These are phyloP conservation scores for Aurinia saxatilis DNA, from an alignment of 345 rosid genomes.

Conservation along the genomic window DNA sequence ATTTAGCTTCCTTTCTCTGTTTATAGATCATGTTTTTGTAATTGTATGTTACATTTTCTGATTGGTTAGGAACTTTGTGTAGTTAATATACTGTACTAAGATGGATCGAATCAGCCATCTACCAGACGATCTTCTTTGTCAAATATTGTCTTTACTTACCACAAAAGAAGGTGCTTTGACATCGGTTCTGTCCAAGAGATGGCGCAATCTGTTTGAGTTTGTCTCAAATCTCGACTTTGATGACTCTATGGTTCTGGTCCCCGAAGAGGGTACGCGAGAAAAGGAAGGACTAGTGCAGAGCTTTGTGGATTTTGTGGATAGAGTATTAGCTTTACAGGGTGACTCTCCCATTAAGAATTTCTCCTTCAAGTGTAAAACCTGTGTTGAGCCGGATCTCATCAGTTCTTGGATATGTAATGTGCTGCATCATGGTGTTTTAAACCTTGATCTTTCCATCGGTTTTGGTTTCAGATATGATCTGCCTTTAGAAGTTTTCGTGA, in stretches of 20 bases:
- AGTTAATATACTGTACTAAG: no score
- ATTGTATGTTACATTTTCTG: no score
- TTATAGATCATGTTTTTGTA: no score
- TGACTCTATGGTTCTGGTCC: not conserved
- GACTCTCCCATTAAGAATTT: not conserved
- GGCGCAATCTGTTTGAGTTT: not conserved
- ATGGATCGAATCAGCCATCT: not conserved
- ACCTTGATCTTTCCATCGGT: not conserved
- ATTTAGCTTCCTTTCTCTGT: no score
- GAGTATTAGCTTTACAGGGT: not conserved
- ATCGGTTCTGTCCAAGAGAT: not conserved
- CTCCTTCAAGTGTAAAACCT: not conserved
- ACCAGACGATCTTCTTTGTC: not conserved
- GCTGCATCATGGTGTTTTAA: not conserved
- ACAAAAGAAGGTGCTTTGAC: not conserved
- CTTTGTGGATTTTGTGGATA: not conserved
- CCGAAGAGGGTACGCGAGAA: not conserved
- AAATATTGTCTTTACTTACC: not conserved
- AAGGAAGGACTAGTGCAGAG: not conserved
- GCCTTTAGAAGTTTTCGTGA: not conserved
- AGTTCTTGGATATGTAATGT: not conserved
- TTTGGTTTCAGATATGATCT: not conserved
- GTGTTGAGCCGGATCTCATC: not conserved
- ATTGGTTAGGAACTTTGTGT: no score
- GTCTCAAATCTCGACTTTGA: not conserved